These are phyloP conservation scores for Poronia punctata DNA, from an alignment of 495 filamentous ascomycete species.

Conservation along the genomic window DNA sequence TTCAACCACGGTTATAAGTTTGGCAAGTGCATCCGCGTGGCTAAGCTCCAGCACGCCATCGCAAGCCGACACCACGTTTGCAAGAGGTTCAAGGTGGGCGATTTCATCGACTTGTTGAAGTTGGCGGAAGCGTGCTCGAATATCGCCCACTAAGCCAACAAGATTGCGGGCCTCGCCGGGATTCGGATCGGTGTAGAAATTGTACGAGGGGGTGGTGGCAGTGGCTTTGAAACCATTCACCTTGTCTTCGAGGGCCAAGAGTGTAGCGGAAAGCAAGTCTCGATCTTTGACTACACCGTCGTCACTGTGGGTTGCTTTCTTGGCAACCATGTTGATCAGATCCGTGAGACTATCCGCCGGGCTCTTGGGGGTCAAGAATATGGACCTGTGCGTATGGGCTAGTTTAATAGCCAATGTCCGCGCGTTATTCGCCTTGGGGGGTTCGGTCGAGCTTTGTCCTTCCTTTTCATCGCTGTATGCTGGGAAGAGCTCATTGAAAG, in stretches of 20 bases:
- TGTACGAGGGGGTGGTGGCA: conserved; percentile 46
- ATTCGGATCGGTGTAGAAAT: conserved; percentile 84
- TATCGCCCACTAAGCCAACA: conserved; percentile 54
- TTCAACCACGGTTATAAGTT: conserved; percentile 74
- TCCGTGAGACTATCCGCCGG: conserved; percentile 27
- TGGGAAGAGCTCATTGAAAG: conserved; percentile 75
- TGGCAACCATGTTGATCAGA: conserved; percentile 33
- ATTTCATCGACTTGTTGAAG: conserved; percentile 57
- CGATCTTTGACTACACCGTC: conserved; percentile 26
- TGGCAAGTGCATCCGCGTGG: conserved; percentile 80
- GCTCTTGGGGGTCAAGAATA: conserved; percentile 36
- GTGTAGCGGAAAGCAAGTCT: conserved; percentile 54
- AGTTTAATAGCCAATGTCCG: conserved; percentile 41
- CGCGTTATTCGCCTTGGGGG: conserved; percentile 17
- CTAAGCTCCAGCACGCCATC: conserved; percentile 65
- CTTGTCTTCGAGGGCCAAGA: conserved; percentile 55
- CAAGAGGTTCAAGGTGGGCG: conserved; percentile 51
- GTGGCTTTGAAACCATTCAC: conserved; percentile 44
- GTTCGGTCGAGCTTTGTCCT: conserved; percentile 19
- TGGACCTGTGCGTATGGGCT: conserved; percentile 39
- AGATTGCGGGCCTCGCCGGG: conserved; percentile 64
- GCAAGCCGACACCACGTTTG: conserved; percentile 68
- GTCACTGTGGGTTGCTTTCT: conserved; percentile 27
- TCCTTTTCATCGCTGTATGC: conserved; percentile 51
- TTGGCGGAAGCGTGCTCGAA: conserved; percentile 61